Conservation (phyloP, 768 basidiomycete genomes). For the Collybia mongolica region DNA sequence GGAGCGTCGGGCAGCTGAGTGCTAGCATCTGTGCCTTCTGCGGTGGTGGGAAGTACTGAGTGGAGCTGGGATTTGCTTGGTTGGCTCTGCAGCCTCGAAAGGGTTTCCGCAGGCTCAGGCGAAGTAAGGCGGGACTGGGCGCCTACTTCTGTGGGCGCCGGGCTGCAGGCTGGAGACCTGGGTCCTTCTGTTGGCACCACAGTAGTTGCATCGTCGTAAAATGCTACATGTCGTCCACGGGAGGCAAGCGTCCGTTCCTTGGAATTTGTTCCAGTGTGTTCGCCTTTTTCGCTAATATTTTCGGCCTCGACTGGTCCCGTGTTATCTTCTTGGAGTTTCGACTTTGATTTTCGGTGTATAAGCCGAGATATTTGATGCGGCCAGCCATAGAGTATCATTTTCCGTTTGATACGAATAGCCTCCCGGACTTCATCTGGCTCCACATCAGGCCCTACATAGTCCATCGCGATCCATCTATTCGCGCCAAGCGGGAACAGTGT, state of each 20-base stretch:
- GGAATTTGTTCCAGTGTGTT: background rate
- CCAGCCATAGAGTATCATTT: conserved; percentile 17
- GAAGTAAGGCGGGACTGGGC: conserved; percentile 6
- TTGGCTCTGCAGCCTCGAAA: background rate
- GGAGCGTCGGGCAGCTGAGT: no score
- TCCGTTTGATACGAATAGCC: conserved; percentile 36
- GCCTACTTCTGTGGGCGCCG: conserved; percentile 10
- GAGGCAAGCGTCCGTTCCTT: background rate
- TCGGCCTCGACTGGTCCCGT: background rate
- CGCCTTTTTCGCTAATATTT: conserved; percentile 3
- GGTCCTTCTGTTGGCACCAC: conserved; percentile 13
- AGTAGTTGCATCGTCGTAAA: conserved; percentile 22
- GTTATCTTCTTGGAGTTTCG: background rate
- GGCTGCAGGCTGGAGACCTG: conserved; percentile 6
- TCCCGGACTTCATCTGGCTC: conserved; percentile 55
- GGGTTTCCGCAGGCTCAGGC: conserved; percentile 8
- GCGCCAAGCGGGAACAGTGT: conserved; percentile 68
- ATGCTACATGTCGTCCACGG: conserved; percentile 20
- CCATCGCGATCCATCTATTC: conserved; percentile 51
- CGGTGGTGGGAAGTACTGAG: background rate
- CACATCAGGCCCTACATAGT: conserved; percentile 65
- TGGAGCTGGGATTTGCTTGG: background rate
- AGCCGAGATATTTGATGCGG: conserved; percentile 11
- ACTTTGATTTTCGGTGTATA: background rate
- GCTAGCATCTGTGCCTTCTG: no score